Evolutionary conservation across 176 grass and related monocot species (phyloP).

Genomic region (Musa troglodytarum): DNA sequence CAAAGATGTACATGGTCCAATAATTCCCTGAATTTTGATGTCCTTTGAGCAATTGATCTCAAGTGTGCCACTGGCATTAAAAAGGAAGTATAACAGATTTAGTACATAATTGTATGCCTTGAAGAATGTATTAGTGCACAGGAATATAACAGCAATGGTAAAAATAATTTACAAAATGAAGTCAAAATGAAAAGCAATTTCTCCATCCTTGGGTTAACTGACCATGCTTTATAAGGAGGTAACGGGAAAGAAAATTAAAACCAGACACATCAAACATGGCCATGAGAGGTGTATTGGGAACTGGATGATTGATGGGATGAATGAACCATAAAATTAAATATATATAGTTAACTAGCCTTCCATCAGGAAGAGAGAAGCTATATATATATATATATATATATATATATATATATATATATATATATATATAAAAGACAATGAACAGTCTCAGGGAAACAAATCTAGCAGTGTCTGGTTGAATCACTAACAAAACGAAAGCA

Average conservation of each 20-base stretch:
- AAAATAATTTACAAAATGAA: not conserved
- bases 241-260: not conserved
- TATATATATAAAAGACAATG: too few species aligned
- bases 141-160: conserved; percentile 5
- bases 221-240: not conserved
- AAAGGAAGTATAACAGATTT: conserved; percentile 8
- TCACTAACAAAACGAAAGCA: not conserved
- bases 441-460: not conserved
- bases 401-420: too few species aligned
- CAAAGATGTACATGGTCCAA: conserved; percentile 96
- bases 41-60: conserved; percentile 99
- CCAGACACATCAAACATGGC: not conserved
- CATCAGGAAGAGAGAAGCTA: too few species aligned
- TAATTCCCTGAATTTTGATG: conserved; percentile 95
- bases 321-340: not conserved
- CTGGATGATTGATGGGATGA: not conserved
- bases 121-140: not conserved
- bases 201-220: too few species aligned
- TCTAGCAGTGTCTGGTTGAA: not conserved
- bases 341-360: not conserved
- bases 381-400: too few species aligned
- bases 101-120: conserved; percentile 16
- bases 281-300: not conserved
- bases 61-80: conserved; percentile 58
- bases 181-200: not conserved